phyloP scores from a whole-genome alignment of 148 eudicot genomes.

The Suaeda aralocaspica region DNA sequence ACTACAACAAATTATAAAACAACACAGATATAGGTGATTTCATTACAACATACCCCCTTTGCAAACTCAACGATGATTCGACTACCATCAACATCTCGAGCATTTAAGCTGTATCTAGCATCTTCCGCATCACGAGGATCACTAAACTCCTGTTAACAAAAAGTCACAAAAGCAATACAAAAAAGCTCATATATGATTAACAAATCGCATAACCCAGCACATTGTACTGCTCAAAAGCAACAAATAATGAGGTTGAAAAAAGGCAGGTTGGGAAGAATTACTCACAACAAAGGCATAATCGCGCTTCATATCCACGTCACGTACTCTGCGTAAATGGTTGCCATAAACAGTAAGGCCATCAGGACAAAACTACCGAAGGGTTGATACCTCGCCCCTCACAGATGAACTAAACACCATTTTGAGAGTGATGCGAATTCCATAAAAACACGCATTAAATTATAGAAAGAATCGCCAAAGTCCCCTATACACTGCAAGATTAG shows the following conservation, averaged over 20 bases:
- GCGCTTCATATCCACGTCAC: conserved; percentile 99
- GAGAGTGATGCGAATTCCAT: conserved; percentile 92
- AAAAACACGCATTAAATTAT: conserved; percentile 84
- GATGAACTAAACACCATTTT: conserved; percentile 98
- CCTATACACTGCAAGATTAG: conserved; percentile 84
- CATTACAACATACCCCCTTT: conserved; percentile 59
- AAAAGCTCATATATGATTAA: conserved; percentile 27
- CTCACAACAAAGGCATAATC: conserved; percentile 97
- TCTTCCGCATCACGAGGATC: conserved; percentile 97
- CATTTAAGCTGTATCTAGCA: conserved; percentile 73
- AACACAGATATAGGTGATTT: too few species aligned
- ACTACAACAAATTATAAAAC: neutral
- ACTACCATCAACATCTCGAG: conserved; percentile 77
- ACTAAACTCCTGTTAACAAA: conserved; percentile 65
- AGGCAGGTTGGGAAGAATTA: conserved; percentile 25
- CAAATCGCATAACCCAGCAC: neutral
- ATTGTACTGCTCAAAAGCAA: neutral
- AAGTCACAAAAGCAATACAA: conserved; percentile 19
- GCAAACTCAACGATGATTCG: conserved; percentile 78
- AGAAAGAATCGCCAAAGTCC: conserved; percentile 97
- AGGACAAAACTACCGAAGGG: conserved; percentile 77
- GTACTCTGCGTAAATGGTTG: conserved; percentile 99
- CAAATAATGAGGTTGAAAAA: neutral
- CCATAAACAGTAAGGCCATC: conserved; percentile 99
- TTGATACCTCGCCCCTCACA: conserved; percentile 77